Conservation (phyloP, 768 basidiomycete species). For the Leccinum broughii region DNA sequence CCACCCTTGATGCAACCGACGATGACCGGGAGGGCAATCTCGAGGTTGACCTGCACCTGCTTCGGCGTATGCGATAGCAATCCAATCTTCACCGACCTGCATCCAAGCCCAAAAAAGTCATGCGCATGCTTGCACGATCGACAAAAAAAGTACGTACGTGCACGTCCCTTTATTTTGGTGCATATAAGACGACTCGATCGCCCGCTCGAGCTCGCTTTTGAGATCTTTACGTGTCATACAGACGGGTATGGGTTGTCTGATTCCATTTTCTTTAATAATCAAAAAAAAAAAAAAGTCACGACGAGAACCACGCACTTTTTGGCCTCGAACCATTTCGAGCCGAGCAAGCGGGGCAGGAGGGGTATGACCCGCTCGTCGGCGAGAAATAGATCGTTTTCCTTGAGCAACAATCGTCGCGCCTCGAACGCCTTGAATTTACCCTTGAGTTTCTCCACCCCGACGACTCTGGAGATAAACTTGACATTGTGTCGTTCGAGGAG, state of each 20-base stretch:
- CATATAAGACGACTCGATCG: constrained; percentile 94
- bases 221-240: constrained; percentile 84
- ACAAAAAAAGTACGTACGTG: constrained; percentile 58
- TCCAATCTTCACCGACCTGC: constrained; percentile 83
- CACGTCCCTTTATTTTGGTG: constrained; percentile 93
- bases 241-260: constrained; percentile 91
- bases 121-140: neutral
- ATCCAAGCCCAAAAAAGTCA: neutral
- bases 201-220: constrained; percentile 89
- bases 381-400: constrained; percentile 90
- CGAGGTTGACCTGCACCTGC: constrained; percentile 78
- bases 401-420: constrained; percentile 77
- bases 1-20: constrained; percentile 68
- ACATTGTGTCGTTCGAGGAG: constrained; percentile 75
- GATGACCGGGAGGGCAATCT: constrained; percentile 74
- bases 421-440: constrained; percentile 90
- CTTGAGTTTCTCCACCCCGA: constrained; percentile 88
- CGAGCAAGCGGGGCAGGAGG: constrained; percentile 83
- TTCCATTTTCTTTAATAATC: too few species aligned
- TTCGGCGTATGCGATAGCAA: constrained; percentile 67
- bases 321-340: constrained; percentile 88
- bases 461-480: constrained; percentile 89
- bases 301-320: constrained; percentile 82
- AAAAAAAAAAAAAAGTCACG: too few species aligned
- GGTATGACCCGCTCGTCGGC: constrained; percentile 90